Percentiles rank a stretch among this genome's conserved stretches.
phyloP scores from a whole-genome alignment of 257 asterid genomes.

The Nicotiana obtusifolia region DNA sequence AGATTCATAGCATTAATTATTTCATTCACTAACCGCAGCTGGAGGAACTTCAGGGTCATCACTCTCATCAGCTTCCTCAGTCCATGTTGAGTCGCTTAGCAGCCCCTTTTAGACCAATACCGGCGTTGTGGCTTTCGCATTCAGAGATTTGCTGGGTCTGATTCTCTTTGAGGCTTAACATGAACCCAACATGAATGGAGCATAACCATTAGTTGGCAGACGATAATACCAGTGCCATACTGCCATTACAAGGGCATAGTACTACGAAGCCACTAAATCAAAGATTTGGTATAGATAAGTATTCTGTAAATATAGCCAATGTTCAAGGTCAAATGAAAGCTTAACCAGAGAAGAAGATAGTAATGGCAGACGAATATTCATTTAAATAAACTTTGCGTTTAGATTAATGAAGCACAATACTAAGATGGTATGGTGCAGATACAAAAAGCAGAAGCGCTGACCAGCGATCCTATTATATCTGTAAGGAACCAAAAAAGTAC shows the following conservation, averaged over 20 bases:
- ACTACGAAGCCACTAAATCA: neutral
- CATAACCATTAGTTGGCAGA: neutral
- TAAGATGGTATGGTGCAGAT: neutral
- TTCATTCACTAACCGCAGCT: neutral
- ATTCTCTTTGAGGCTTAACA: slow-evolving; percentile 42
- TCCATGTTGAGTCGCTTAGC: slow-evolving; percentile 73
- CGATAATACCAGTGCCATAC: neutral
- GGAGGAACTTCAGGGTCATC: neutral
- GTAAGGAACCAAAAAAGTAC: neutral
- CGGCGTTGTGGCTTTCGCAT: slow-evolving; percentile 75
- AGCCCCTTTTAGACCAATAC: slow-evolving; percentile 60
- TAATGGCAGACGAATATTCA: neutral
- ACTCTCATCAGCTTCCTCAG: slow-evolving; percentile 35
- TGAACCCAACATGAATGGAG: slow-evolving; percentile 7
- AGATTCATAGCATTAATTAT: neutral
- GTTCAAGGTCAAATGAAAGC: neutral
- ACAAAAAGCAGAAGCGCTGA: neutral
- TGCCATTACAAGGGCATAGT: neutral
- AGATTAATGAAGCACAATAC: neutral
- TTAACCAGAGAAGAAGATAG: neutral
- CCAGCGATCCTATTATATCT: neutral
- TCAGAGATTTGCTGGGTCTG: slow-evolving; percentile 47
- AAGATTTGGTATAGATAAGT: neutral
- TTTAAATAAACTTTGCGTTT: neutral
- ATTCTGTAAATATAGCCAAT: neutral